Evolutionary conservation across 768 basidiomycete genomes (phyloP), one percentile per base, ranked within the genome.

Genomic region (Phlebiopsis gigantea): DNA sequence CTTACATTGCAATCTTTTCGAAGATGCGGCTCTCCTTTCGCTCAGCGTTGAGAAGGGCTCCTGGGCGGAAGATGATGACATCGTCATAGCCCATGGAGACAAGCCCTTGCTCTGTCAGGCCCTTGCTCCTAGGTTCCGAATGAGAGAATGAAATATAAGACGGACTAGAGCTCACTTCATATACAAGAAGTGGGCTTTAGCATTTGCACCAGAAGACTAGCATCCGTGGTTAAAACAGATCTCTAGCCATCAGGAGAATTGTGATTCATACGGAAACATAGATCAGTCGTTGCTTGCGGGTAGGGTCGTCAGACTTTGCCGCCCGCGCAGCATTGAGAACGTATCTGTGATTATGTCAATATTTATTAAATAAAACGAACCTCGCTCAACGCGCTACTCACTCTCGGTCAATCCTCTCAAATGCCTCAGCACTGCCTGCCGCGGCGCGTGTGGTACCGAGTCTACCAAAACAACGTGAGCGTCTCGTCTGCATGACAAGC

Each of bases 331-430:
- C 84, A 51, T 83, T 81, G 46, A 90, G 68, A n/a, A 90, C 88
- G 64, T 89, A 89, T 67, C 88, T 87, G 3, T 2, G 41, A 17
- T 52, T 56, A 44, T 4, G 50, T 29, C 15, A 30, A 25, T 14
- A 34, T 28, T 26, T 55, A 5, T 1, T 5, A 8, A 21, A 21
- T 24, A 25, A 2, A 25, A 7, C 10, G 22, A 46, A 25, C 15
- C 1, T 22, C 25, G n/a, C n/a, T 4, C 45, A 26, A 42, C n/a
- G 29, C 19, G 39, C 12, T 39, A 19, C 31, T 73, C 61, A 90
- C 83, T 88, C 84, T 68, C 85, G 73, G 63, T 91, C 90, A 56
- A 92, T 89, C 73, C 81, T 87, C 65, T 85, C 84, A 60, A 90
- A 92, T 8, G 77, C 77, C 25, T 44, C 53, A 28, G 46, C 52